A percentile compares a stretch with the other conserved stretches of the same genome.
phyloP scores from a whole-genome alignment of 2,329 filamentous ascomycete species.

The Fusarium ambrosium region DNA sequence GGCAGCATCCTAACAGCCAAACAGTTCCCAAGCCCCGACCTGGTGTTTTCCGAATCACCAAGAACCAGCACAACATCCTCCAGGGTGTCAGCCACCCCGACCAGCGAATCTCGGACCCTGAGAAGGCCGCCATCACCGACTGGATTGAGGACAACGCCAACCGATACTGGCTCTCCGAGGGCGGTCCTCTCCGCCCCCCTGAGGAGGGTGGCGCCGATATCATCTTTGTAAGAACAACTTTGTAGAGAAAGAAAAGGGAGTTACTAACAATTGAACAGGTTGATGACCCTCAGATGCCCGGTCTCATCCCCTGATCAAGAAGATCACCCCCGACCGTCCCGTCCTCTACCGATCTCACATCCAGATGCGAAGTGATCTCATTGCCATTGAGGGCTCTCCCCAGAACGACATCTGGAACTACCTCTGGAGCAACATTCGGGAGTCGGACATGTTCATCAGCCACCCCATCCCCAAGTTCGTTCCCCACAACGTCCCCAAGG shows the following conservation, averaged over 20 bases:
- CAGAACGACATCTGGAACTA: slow-evolving; percentile 82
- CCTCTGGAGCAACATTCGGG: slow-evolving; percentile 78
- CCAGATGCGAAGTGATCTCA: slow-evolving; percentile 82
- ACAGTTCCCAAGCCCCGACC: slow-evolving; percentile 82
- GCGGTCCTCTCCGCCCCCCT: slow-evolving; percentile 74
- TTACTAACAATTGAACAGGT: slow-evolving; percentile 59
- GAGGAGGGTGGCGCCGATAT: slow-evolving; percentile 81
- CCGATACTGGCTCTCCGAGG: slow-evolving; percentile 78
- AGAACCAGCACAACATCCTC: slow-evolving; percentile 90
- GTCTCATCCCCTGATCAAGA: slow-evolving; percentile 81
- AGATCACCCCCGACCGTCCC: slow-evolving; percentile 77
- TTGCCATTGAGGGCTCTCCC: slow-evolving; percentile 71
- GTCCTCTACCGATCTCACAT: slow-evolving; percentile 88
- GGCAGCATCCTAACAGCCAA: not conserved
- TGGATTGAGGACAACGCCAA: slow-evolving; percentile 83
- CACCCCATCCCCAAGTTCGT: slow-evolving; percentile 85
- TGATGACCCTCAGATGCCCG: slow-evolving; percentile 89
- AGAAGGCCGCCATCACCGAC: slow-evolving; percentile 73
- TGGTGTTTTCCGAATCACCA: slow-evolving; percentile 85
- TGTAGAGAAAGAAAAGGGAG: not conserved
- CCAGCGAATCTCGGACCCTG: slow-evolving; percentile 73
- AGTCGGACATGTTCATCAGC: slow-evolving; percentile 83
- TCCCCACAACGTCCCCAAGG: slow-evolving; percentile 73
- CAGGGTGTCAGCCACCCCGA: slow-evolving; percentile 79
- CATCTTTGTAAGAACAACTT: slow-evolving; percentile 67